Conservation (phyloP, 768 basidiomycete genomes). For the Suillus spraguei region DNA sequence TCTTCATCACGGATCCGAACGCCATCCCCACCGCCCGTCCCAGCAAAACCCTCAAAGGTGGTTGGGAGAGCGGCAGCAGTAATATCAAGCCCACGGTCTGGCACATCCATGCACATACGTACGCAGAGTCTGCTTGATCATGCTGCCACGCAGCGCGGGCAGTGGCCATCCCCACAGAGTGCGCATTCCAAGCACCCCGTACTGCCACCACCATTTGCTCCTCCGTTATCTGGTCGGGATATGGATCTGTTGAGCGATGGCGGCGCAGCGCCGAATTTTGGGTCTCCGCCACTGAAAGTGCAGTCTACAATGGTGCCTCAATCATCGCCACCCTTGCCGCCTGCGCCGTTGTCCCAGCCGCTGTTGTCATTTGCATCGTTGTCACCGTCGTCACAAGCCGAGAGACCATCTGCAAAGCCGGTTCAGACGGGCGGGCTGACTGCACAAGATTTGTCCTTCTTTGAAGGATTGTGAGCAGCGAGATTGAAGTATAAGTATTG, state of each 20-base stretch:
- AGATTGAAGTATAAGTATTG: background rate
- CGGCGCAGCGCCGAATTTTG: conserved; percentile 4
- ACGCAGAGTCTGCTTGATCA: conserved; percentile 58
- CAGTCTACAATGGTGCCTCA: conserved; percentile 13
- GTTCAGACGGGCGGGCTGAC: conserved; percentile 59
- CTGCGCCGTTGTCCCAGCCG: conserved; percentile 13
- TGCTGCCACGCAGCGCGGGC: conserved; percentile 50
- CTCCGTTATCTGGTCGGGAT: background rate
- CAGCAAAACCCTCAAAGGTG: conserved; percentile 34
- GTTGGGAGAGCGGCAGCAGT: conserved; percentile 16
- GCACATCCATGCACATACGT: conserved; percentile 46
- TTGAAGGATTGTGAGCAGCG: conserved; percentile 63
- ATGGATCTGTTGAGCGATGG: conserved; percentile 7
- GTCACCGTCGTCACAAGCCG: conserved; percentile 19
- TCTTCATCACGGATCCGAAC: conserved; percentile 41
- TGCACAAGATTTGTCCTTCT: conserved; percentile 86
- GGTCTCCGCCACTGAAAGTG: conserved; percentile 17
- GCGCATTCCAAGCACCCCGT: conserved; percentile 25
- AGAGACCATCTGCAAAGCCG: conserved; percentile 21
- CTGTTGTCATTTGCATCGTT: conserved; percentile 23
- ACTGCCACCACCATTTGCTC: conserved; percentile 26
- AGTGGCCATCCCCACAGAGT: conserved; percentile 37
- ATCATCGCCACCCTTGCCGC: conserved; percentile 24
- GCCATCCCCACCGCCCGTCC: conserved; percentile 49
- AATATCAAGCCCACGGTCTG: conserved; percentile 14